Base-by-base conservation (phyloP, 768 basidiomycete species). In the Mycena crocata region DNA sequence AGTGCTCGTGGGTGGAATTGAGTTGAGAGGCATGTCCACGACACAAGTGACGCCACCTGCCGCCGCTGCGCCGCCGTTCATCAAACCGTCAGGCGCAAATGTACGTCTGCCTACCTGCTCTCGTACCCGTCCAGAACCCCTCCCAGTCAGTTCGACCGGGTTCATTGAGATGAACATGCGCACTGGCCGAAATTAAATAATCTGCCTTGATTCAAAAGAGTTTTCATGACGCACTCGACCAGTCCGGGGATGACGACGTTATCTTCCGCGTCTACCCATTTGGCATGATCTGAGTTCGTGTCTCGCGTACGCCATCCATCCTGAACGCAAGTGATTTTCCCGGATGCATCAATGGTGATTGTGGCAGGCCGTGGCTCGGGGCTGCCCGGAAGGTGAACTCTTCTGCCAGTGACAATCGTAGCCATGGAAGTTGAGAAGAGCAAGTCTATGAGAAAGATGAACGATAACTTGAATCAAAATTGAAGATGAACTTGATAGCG, bases 1-100 rank as follows among this genome's bases (percentile, higher is more conserved):
- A 0, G 94, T 96, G 2, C 95, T 96, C 0, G 98, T 98, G 0
- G 98, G 95, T 1, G 97, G 97, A 58, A 99, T 93, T 2, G 96
- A 97, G 78, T 99, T 98, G 59, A 99, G 83, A 3, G 97, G 98
- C 97, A 99, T 99, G 80, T 99, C 98, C 34, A 98, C 91, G 24
- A 99, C 82, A 8, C 95, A 94, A 10, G 96, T 98, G n/a, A 98
- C 89, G 9, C 97, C 98, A 24, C 97, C 97, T 1, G 95, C 92
- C 2, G 90, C 89, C 1, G 97, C 97, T 23, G 39, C 0, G 21
- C n/a, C 6, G 35, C 8, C 32, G 17, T 44, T 39, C 2, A 28
- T 26, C 49, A 45, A 28, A 49, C 21, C 21, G 46, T 15, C 26
- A 23, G 60, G 19, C 9, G 23, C 51, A 26, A 14, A 17, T 15